Evolutionary conservation across 257 asterid genomes (phyloP).

Genomic region (Nicotiana paniculata): DNA sequence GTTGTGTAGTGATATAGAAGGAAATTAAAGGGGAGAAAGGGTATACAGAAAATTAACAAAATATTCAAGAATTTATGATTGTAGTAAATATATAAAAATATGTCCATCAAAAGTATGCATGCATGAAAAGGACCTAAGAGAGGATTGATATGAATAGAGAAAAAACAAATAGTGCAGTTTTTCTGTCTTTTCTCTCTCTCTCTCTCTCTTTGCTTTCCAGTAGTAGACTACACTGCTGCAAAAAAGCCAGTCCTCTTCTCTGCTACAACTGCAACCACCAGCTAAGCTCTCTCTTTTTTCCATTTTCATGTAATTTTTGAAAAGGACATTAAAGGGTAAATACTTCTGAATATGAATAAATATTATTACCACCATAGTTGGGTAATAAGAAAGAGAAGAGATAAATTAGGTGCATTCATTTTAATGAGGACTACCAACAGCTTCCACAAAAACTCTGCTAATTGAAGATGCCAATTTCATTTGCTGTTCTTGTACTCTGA

Average conservation of each 20-base stretch:
- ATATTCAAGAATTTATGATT: slow-evolving; percentile 10
- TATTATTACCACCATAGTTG: not conserved
- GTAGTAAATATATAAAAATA: slow-evolving; percentile 12
- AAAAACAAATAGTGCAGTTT: not conserved
- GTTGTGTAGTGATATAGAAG: not conserved
- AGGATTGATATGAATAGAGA: slow-evolving; percentile 6
- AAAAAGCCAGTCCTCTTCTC: slow-evolving; percentile 8
- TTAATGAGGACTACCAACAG: slow-evolving; percentile 46
- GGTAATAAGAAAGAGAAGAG: not conserved
- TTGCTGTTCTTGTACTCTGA: slow-evolving; percentile 40
- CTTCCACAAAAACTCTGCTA: slow-evolving; percentile 52
- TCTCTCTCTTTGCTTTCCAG: not conserved
- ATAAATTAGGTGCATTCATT: not conserved
- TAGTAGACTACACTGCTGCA: not conserved
- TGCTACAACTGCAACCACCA: slow-evolving; percentile 7
- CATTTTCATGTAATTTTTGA: not conserved
- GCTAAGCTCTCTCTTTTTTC: not conserved
- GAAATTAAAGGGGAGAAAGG: not conserved
- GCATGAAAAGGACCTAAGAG: slow-evolving; percentile 22
- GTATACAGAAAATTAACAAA: not conserved
- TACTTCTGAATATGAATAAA: not conserved
- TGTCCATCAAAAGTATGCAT: slow-evolving; percentile 15
- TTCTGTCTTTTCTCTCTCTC: slow-evolving; percentile 6
- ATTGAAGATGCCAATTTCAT: slow-evolving; percentile 44
- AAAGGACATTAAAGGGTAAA: not conserved